Conservation (phyloP, 768 basidiomycete genomes). For the Termitomyces sp. region DNA sequence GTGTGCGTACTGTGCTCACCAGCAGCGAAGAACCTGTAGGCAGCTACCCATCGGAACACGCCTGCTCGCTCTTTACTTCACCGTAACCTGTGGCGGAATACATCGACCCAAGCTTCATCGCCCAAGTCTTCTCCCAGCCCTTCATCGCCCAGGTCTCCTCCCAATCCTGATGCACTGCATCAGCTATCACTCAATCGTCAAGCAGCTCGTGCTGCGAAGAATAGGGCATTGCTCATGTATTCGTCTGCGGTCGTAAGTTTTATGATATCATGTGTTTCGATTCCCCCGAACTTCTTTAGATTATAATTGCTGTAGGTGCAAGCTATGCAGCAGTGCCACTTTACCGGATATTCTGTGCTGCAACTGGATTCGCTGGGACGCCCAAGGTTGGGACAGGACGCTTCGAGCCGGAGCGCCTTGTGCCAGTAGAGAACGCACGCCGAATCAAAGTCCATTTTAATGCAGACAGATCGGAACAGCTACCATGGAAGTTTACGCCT, state of each 20-base stretch:
- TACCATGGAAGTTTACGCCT: constrained; percentile 93
- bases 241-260: constrained; percentile 71
- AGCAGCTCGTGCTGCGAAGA: constrained; percentile 51
- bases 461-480: constrained; percentile 81
- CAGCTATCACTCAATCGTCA: constrained; percentile 20
- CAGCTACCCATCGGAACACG: constrained; percentile 3
- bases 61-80: not conserved
- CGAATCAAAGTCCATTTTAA: constrained; percentile 96
- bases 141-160: constrained; percentile 3
- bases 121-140: constrained; percentile 4
- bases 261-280: not conserved
- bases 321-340: constrained; percentile 98
- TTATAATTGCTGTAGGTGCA: constrained; percentile 73
- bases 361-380: constrained; percentile 95
- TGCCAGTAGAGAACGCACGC: constrained; percentile 62
- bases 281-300: constrained; percentile 38
- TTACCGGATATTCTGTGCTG: constrained; percentile 97
- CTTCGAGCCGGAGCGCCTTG: constrained; percentile 82
- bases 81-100: constrained; percentile 7
- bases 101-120: constrained; percentile 15
- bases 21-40: constrained; percentile 14
- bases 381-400: constrained; percentile 86
- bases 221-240: constrained; percentile 81
- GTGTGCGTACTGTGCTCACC: not conserved
- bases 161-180: constrained; percentile 5